Base-by-base conservation (phyloP, 208 protist genomes). In the Leishmania mexicana region DNA sequence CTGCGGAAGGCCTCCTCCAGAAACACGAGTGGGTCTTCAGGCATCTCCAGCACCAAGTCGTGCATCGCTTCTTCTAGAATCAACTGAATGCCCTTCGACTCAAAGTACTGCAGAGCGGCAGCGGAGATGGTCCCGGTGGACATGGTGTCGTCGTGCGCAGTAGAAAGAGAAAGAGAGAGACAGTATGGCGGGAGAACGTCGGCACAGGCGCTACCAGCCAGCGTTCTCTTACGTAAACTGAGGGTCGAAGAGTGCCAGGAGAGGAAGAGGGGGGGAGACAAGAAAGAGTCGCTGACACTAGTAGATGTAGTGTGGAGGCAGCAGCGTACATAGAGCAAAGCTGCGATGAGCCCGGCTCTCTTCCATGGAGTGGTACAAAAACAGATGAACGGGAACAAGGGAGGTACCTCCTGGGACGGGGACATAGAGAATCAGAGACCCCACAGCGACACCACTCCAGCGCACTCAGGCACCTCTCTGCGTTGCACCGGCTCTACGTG, bases 41-140 rank as follows among this genome's bases (percentile, higher is more conserved):
- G 94, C 76, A 95, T 87, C 40, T 89, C 77, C 31, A 90, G 53
- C 31, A 96, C 75, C 24, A 96, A 73, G 75, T 96, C 90, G 84
- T 96, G 93, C 86, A 97, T 89, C 47, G 92, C 86, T 85, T 95
- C 91, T 75, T 96, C 93, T 11, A 96, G 83, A 5, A 97, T 86
- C 0, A 72, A 73, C 40, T 88, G 89, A 58, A 97, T 92, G 54
- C 89, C 83, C 72, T 96, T 90, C 17, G 92, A 82, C 70, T 95
- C 85, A 58, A 97, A 89, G 81, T 97, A 97, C 76, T 86, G 71
- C 68, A 94, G 73, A 17, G 89, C 71, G 15, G 84, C 86, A 47
- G 87, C 89, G 31, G 92, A 95, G 40, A 97, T 79, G 57, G 83
- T 86, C 31, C 90, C 94, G 17, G 89, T 94, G 0, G 92, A 90